Evolutionary conservation across 257 asterid species (phyloP), one percentile per base, ranked within the genome.

Genomic region (Osmanthus fragrans): DNA sequence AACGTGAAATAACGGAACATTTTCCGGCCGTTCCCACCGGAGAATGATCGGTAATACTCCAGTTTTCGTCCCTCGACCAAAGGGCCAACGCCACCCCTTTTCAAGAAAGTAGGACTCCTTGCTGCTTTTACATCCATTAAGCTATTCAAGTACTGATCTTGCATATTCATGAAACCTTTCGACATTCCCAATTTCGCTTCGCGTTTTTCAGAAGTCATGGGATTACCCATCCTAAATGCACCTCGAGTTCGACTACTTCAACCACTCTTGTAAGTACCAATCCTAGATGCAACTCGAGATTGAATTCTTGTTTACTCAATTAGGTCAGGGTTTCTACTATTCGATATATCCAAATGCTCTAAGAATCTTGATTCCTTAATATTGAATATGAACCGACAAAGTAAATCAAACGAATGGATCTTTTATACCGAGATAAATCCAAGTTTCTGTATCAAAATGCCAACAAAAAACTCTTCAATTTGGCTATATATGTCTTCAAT

Each of bases 1-100:
- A 74, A 73, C 18, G 77, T 77, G 82, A 82, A 82, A 25, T 82
- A 82, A 8, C 75, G 64, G 54, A 72, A 60, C 16, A 73, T 51
- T 65, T 66, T 77, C 70, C 40, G 63, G 5, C 70, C 75, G 30
- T 67, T 65, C 47, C 85, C 82, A 27, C 73, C 76, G 4, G 82
- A 37, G 12, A 73, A 40, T 19, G 73, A 66, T 23, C 73, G 73
- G 19, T 74, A 0, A 40, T 82, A 58, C 27, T 69, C 81, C 1
- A 7, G 64, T 36, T 33, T 79, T 71, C 37, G 58, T 18, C 71
- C 79, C 34, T 73, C 79, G 51, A 34, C 78, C 73, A 16, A 33
- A 2, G 21, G 18, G 10, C 34, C 29, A 9, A 45, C 2, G 2
- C 56, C 66, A 29, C 40, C 64, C 25, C 27, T 18, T 54, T 7